These are phyloP conservation scores for Beauveria sp. DNA, from an alignment of 2,329 filamentous ascomycete species.

Conservation along the genomic window DNA sequence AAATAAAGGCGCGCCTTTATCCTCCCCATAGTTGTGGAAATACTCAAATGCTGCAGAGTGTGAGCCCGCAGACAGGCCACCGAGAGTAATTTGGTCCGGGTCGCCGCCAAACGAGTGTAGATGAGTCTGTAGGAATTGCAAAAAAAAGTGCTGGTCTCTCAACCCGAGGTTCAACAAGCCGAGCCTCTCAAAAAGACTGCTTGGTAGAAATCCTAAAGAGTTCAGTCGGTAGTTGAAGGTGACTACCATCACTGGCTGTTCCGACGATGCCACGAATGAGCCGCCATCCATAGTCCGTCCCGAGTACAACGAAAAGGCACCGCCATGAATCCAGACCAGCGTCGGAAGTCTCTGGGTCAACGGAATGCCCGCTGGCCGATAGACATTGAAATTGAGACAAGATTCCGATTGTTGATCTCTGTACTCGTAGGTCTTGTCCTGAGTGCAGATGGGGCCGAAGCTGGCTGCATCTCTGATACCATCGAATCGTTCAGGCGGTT, in stretches of 20 bases:
- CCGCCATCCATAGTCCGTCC: constrained; percentile 14
- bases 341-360: constrained; percentile 29
- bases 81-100: constrained; percentile 41
- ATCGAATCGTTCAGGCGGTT: constrained; percentile 31
- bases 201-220: constrained; percentile 38
- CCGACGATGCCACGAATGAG: constrained; percentile 23
- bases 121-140: constrained; percentile 46
- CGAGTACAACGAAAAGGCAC: constrained; percentile 21
- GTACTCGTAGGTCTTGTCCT: constrained; percentile 23
- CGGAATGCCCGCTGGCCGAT: constrained; percentile 23
- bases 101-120: constrained; percentile 48
- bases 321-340: constrained; percentile 34
- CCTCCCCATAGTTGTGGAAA: constrained; percentile 29
- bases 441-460: constrained; percentile 36
- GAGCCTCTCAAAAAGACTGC: constrained; percentile 26
- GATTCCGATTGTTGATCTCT: constrained; percentile 24
- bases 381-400: constrained; percentile 35
- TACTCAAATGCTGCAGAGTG: constrained; percentile 32
- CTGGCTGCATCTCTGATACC: constrained; percentile 29
- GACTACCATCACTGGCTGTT: constrained; percentile 35
- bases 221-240: constrained; percentile 35
- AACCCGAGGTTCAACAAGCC: constrained; percentile 44
- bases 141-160: constrained; percentile 42
- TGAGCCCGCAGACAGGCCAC: constrained; percentile 46
- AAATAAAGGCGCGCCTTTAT: constrained; percentile 24